Base-by-base conservation (phyloP, 176 grass and related monocot genomes). In the Phyllostachys edulis region DNA sequence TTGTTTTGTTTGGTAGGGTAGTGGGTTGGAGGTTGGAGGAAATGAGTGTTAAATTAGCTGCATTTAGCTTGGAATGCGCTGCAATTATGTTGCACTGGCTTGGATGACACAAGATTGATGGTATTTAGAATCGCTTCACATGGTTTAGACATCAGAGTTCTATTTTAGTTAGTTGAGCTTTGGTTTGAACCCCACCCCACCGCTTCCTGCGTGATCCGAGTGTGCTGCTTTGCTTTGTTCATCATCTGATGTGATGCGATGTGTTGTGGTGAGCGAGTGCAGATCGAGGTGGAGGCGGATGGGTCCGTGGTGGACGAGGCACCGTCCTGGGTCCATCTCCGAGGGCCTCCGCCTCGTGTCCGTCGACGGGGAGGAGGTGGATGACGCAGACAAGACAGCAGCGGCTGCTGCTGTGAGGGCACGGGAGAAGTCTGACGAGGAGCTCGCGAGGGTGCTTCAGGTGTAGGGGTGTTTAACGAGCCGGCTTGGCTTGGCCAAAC, bases 401-500 rank as follows among this genome's bases (percentile, higher is more conserved):
- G 81, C 52, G 67, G 47, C 66, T 2, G 41, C 32, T 34, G 67
- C 42, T 71, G 20, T 50, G 3, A 82, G 18, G 39, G 86, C 72
- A 41, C 85, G 89, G 14, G 89, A 90, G 67, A 87, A 77, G 61
- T 94, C 88, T 15, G 93, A 96, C 52, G 89, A 99, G 77, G 91
- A 99, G 81, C 71, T 99, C 51, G 91, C 89, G 55, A 86, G 89
- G 56, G 75, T 87, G 85, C 84, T 92, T 80, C 88, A 94, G 96
- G 96, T 92, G 67, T 32, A 34, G 32, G 32, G 32, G 32, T 34
- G 32, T 1, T 2, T 34, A 34, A 34, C 32, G 2, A 2, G 2
- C 1, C 32, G 32, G 32, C 32, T 34, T 2, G 32, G 32, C 29
- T 29, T 1, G 29, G 29, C 29, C 29, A 29, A 29, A 29, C 29